A percentile compares a stretch with the other conserved stretches of the same genome.
Evolutionary conservation across 2,329 filamentous ascomycete species (phyloP).

Genomic region (Davidsoniella australis): DNA sequence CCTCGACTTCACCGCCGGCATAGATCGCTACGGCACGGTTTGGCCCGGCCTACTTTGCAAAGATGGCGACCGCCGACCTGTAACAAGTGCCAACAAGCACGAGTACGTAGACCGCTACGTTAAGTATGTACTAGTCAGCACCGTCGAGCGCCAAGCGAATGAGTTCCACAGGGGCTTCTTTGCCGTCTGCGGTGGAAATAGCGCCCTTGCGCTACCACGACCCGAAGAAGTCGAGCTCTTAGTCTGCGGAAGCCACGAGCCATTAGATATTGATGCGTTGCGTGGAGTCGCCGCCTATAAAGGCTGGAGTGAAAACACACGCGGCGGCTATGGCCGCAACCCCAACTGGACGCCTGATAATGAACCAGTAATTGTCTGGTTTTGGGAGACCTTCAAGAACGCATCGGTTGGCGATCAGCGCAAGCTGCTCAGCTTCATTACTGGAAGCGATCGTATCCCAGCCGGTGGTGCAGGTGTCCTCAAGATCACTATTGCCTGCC

Average conservation of each 20-base stretch:
- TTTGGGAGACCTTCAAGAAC: slow-evolving; percentile 66
- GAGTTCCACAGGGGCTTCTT: slow-evolving; percentile 91
- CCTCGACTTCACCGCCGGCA: slow-evolving; percentile 62
- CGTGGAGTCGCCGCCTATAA: slow-evolving; percentile 67
- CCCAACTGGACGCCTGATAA: slow-evolving; percentile 18
- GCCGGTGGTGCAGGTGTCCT: slow-evolving; percentile 72
- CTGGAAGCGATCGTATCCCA: slow-evolving; percentile 77
- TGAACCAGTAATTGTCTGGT: slow-evolving; percentile 63
- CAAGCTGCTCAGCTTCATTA: slow-evolving; percentile 70
- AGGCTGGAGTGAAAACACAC: slow-evolving; percentile 41
- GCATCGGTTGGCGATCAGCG: slow-evolving; percentile 53
- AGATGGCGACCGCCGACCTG: slow-evolving; percentile 54
- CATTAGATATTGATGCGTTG: slow-evolving; percentile 60
- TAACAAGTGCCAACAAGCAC: slow-evolving; percentile 68
- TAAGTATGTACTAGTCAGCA: slow-evolving; percentile 59
- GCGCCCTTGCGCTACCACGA: slow-evolving; percentile 64
- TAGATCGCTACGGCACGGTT: slow-evolving; percentile 58
- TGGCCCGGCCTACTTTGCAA: slow-evolving; percentile 53
- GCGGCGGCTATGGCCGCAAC: slow-evolving; percentile 29
- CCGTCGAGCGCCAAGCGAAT: slow-evolving; percentile 70
- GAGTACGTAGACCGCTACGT: slow-evolving; percentile 83
- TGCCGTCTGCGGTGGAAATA: slow-evolving; percentile 72
- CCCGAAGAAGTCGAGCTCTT: slow-evolving; percentile 85
- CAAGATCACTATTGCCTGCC: slow-evolving; percentile 56
- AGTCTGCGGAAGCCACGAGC: slow-evolving; percentile 68